Evolutionary conservation across 345 rosid species (phyloP).

Genomic region (Eucalyptus cladocalyx): DNA sequence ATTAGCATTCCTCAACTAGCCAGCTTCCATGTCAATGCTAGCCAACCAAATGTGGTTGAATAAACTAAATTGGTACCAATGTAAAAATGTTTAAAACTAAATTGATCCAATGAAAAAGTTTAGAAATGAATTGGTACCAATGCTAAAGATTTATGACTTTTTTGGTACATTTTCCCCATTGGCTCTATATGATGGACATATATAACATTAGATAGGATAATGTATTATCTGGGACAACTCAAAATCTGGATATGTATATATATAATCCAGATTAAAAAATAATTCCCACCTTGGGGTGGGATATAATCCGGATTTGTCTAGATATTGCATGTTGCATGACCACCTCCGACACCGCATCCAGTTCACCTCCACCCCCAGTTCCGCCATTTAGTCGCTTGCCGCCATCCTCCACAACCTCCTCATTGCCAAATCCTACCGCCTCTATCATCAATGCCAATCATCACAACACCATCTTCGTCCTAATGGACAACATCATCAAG

Average conservation of each 20-base stretch:
- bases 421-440: conserved; percentile 55
- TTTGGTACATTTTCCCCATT: too few relatives aligned
- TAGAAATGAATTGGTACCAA: accelerated
- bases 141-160: too few relatives aligned
- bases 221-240: background rate
- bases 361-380: conserved; percentile 4
- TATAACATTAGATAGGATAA: background rate
- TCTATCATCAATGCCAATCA: conserved; percentile 23
- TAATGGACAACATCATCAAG: conserved; percentile 31
- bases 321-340: background rate
- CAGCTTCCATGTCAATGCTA: accelerated
- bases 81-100: accelerated
- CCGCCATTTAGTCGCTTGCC: conserved; percentile 5
- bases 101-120: accelerated
- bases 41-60: too few relatives aligned
- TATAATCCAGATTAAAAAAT: background rate
- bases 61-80: too few relatives aligned
- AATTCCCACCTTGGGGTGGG: too few relatives aligned
- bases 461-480: background rate
- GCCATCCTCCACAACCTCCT: conserved; percentile 70
- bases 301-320: too few relatives aligned
- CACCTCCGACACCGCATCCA: conserved; percentile 48
- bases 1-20: accelerated
- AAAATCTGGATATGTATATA: background rate
- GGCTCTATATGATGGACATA: background rate